Conservation (phyloP, 305 asterid species). For the Fraxinus nigra region DNA sequence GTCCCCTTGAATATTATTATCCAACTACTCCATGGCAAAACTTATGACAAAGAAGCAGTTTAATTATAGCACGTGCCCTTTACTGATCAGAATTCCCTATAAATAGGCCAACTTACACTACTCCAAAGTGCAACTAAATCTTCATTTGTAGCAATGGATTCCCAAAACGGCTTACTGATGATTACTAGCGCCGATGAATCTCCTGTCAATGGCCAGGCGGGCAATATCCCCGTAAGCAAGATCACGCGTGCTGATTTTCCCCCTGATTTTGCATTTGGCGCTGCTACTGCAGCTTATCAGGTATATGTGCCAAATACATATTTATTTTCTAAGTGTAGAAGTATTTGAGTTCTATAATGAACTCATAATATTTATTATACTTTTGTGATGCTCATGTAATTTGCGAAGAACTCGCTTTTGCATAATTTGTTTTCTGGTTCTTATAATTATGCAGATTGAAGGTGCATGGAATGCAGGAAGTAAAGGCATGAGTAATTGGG, state of each 20-base stretch:
- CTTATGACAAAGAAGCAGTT: neutral
- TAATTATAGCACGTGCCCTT: neutral
- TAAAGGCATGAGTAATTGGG: slow-evolving; percentile 39
- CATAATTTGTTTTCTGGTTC: too few relatives aligned
- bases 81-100: neutral
- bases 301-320: neutral
- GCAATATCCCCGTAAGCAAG: neutral
- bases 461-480: slow-evolving; percentile 37
- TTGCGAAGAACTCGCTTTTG: neutral
- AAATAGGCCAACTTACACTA: neutral
- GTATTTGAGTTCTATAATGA: neutral
- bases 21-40: neutral
- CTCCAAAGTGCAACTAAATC: neutral
- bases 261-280: slow-evolving; percentile 32
- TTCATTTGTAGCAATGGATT: neutral
- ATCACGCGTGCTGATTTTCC: slow-evolving; percentile 33
- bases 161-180: neutral
- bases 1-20: neutral
- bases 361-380: neutral
- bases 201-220: neutral
- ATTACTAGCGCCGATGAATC: neutral
- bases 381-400: neutral
- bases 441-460: slow-evolving; percentile 26
- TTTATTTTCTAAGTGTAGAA: too few relatives aligned
- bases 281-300: slow-evolving; percentile 40